Evolutionary conservation across 1,284 basidiomycete genomes (phyloP).

Genomic region (Cronartium ribicola): DNA sequence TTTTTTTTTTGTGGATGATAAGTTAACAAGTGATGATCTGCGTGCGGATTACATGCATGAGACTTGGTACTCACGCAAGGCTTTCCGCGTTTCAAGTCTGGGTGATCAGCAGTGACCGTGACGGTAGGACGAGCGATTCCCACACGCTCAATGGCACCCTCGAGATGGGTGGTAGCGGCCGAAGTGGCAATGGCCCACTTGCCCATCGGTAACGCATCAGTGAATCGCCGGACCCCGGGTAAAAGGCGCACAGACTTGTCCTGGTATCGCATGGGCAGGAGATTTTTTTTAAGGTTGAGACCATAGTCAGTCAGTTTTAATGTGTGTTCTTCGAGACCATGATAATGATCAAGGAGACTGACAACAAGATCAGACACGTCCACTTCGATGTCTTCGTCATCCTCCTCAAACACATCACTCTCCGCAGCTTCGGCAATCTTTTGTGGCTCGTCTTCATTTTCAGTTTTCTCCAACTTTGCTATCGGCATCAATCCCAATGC

Average conservation of each 20-base stretch:
- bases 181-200: constrained; percentile 71
- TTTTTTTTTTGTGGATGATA: neutral
- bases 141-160: constrained; percentile 67
- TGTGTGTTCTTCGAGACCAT: no score
- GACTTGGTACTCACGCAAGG: constrained; percentile 47
- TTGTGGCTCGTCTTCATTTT: no score
- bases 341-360: constrained; percentile 54
- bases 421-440: constrained; percentile 48
- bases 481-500: no score
- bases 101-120: constrained; percentile 74
- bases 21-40: neutral
- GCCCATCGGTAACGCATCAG: constrained; percentile 64
- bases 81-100: constrained; percentile 52
- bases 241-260: constrained; percentile 61
- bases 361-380: constrained; percentile 52
- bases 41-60: neutral
- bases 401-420: constrained; percentile 56
- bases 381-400: constrained; percentile 51
- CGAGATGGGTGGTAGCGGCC: constrained; percentile 65
- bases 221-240: constrained; percentile 67
- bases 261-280: neutral
- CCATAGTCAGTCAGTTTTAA: neutral
- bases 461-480: no score
- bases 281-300: neutral
- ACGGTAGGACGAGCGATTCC: constrained; percentile 67